A percentile compares a stretch with the other conserved stretches of the same genome.
Conservation (phyloP, 2,329 filamentous ascomycete species). For the Paecilomyces formosus region DNA sequence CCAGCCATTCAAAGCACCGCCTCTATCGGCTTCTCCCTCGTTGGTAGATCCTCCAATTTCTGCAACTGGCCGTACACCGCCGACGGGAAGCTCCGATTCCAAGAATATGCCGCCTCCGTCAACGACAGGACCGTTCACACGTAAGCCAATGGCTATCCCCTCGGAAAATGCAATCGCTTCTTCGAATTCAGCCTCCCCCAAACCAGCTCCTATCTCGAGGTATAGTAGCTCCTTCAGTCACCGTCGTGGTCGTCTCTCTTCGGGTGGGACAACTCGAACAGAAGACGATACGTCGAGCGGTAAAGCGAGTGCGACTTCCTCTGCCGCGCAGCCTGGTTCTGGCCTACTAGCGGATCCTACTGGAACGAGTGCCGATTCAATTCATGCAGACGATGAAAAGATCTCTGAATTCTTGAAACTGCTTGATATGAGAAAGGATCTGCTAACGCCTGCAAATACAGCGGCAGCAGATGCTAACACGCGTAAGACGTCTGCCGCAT, state of each 20-base stretch:
- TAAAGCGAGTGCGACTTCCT: conserved; percentile 43
- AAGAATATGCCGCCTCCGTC: conserved; percentile 31
- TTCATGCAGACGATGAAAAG: conserved; percentile 79
- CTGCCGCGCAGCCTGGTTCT: conserved; percentile 61
- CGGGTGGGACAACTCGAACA: conserved; percentile 57
- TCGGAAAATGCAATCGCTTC: conserved; percentile 57
- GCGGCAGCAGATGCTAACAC: conserved; percentile 58
- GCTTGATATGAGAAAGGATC: conserved; percentile 80
- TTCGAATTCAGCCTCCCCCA: conserved; percentile 68
- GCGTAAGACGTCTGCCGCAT: conserved; percentile 68
- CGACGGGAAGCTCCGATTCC: conserved; percentile 31
- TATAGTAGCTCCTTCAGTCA: conserved; percentile 95
- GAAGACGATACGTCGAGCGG: conserved; percentile 55
- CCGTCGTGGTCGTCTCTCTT: conserved; percentile 68
- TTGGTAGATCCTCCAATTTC: conserved; percentile 37
- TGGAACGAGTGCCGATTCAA: conserved; percentile 56
- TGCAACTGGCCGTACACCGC: conserved; percentile 36
- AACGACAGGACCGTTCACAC: conserved; percentile 26
- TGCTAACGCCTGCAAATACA: conserved; percentile 58
- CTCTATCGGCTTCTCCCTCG: conserved; percentile 82
- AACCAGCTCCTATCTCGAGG: conserved; percentile 66
- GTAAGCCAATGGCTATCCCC: conserved; percentile 44
- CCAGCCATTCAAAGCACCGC: conserved; percentile 92
- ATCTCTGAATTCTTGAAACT: conserved; percentile 89
- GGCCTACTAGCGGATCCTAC: conserved; percentile 66